Evolutionary conservation across 257 asterid genomes (phyloP), one percentile per base, ranked within the genome.

Genomic region (Scutellaria galericulata): DNA sequence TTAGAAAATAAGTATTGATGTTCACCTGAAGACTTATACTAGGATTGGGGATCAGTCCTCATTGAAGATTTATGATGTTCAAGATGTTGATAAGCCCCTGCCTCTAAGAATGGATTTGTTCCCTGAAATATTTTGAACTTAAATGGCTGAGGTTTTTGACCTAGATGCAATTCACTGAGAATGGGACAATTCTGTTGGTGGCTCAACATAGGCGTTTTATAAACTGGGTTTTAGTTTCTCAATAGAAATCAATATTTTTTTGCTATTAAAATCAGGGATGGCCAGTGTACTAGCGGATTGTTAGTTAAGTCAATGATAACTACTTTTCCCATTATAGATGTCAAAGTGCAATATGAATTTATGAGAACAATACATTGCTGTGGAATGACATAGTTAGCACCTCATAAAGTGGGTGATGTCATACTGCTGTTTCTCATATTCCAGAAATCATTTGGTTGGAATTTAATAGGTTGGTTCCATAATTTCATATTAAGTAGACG

Each of bases 1-100:
- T 22, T 13, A 8, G 31, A 47, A 45, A n/a, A 48, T 14, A 15
- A 45, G 4, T 8, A 24, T 13, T 55, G 13, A 12, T 22, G 8
- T 46, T 46, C 20, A 18, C 20, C 8, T 6, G 7, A 41, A 45
- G 22, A 27, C 46, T 55, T 27, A 42, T 56, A 46, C 66, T 13
- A 41, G 12, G 41, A 24, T 12, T 55, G 40, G 14, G 39, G 15
- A 6, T 45, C 37, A 18, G 0, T 18, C 20, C 54, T 68, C 27
- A 11, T 68, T 66, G 31, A 50, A 57, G 52, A 39, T 61, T 50
- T 35, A 9, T 50, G 18, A 50, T 37, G 37, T 68, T 68, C 47
- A 51, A 42, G 40, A 10, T 50, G 31, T 50, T 52, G 42, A 52
- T 18, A 55, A 40, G 5, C 14, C 55, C 40, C 45, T 6, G 44